A percentile compares a stretch with the other conserved stretches of the same genome.
phyloP scores from a whole-genome alignment of 305 asterid species.

The Salvia sclarea region DNA sequence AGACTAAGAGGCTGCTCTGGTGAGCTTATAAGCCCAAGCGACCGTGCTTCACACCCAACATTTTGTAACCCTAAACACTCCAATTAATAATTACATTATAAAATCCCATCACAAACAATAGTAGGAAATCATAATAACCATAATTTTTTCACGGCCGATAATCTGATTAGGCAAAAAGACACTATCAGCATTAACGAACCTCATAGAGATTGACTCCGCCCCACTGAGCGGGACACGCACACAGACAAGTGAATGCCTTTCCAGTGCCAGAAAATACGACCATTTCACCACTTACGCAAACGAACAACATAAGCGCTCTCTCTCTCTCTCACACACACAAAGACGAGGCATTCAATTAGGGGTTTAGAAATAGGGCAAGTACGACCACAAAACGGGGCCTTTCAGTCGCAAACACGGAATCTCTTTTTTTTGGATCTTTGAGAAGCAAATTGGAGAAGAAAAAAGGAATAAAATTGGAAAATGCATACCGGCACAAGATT shows the following conservation, averaged over 20 bases:
- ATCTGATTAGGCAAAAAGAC: not conserved
- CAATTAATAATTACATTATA: not conserved
- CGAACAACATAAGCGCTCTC: not conserved
- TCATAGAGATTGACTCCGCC: not conserved
- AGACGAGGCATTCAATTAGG: not conserved
- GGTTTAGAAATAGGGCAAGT: not conserved
- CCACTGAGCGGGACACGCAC: not conserved
- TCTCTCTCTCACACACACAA: not conserved
- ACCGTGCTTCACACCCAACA: not conserved
- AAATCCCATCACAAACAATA: not conserved
- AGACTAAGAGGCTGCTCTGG: too few relatives aligned
- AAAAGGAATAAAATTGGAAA: not conserved
- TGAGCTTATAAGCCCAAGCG: not conserved
- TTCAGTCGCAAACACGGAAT: not conserved
- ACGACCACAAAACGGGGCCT: not conserved
- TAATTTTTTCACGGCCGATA: not conserved
- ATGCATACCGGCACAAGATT: conserved; percentile 78
- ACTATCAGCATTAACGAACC: not conserved
- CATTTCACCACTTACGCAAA: conserved; percentile 10
- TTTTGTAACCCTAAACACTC: conserved; percentile 4
- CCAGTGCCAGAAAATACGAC: not conserved
- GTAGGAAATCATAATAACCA: conserved; percentile 1
- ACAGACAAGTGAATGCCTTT: not conserved
- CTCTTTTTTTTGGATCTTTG: conserved; percentile 15
- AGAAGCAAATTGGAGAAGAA: not conserved